Conservation (phyloP, 2,329 filamentous ascomycete species). For the Colletotrichum sp. region DNA sequence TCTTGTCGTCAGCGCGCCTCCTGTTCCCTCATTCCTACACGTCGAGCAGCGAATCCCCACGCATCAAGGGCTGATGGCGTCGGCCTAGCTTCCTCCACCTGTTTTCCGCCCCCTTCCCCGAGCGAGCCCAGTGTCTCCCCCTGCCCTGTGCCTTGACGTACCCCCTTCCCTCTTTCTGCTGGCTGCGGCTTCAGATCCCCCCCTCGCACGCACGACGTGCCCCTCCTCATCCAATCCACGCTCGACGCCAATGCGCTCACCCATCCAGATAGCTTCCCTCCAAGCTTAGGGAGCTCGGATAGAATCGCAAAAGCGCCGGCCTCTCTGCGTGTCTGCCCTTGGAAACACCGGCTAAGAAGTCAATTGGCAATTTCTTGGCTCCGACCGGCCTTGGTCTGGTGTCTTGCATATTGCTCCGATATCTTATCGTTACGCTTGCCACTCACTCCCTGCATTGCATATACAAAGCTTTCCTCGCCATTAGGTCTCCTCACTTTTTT, state of each 20-base stretch:
- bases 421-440: slow-evolving; percentile 22
- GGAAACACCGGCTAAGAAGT: slow-evolving; percentile 11
- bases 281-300: slow-evolving; percentile 4
- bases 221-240: slow-evolving; percentile 6
- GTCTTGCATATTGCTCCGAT: slow-evolving; percentile 8
- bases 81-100: slow-evolving; percentile 16
- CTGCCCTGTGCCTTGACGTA: slow-evolving; percentile 16
- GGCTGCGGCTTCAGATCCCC: background rate
- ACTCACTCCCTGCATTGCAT: slow-evolving; percentile 19
- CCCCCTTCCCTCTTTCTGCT: background rate
- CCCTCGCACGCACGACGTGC: background rate
- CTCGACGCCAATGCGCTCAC: slow-evolving; percentile 8
- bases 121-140: background rate
- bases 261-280: slow-evolving; percentile 10
- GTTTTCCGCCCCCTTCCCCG: background rate
- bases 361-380: slow-evolving; percentile 1
- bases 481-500: background rate
- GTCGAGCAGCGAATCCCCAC: slow-evolving; percentile 12
- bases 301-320: background rate
- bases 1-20: slow-evolving; percentile 17
- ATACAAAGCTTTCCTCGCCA: slow-evolving; percentile 8
- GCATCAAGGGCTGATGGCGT: slow-evolving; percentile 11
- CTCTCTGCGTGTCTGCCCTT: background rate
- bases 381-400: background rate
- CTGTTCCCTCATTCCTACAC: slow-evolving; percentile 19